Base-by-base conservation (phyloP, 2,329 filamentous ascomycete species). In the Grosmannia clavigera region DNA sequence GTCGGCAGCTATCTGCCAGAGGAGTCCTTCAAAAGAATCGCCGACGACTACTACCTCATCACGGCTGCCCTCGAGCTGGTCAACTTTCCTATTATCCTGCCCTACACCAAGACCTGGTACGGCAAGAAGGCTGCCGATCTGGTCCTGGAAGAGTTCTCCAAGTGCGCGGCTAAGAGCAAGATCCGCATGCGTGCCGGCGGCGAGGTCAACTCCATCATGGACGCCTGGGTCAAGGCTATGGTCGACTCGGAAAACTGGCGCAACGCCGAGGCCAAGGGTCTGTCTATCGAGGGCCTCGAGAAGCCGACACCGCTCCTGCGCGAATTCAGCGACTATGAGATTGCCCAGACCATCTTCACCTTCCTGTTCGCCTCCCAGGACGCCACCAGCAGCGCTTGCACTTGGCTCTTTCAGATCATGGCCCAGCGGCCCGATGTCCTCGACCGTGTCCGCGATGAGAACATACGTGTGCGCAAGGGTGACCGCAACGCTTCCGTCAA, bases 341-440 rank as follows among this genome's bases (percentile, higher is more conserved):
- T 97, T 69, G 82, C 90, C 60, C 89, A 94, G 78, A 96, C 92
- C 29, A 73, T 97, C 69, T 96, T 96, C 76, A 95, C 92, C 57
- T 96, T 97, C 79, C 81, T 97, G 63, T 97, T 97, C 74, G 92
- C 94, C 63, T 96, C 92, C 3, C 94, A 97, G 75, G 94, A 99
- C 73, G 94, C 94, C 65, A 96, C 94, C 64, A 94, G 88, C 75
- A 95, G 90, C 69, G 92, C 94, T 63, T 85, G 83, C 68, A 96
- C 92, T 58, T 97, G 94, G 91, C 76, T 97, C 65, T 96, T 96
- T 81, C 94, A 99, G 77, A 82, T 90, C 68, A 86, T 90, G 77
- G 92, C 94, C 55, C 90, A 97, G 75, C 87, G 91, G 65, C 92
- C 92, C n/a, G 92, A 97, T 62, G 80, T 95, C 59, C 80, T 97